phyloP scores from a whole-genome alignment of 306 rosid species.

The Ziziphus jujuba region DNA sequence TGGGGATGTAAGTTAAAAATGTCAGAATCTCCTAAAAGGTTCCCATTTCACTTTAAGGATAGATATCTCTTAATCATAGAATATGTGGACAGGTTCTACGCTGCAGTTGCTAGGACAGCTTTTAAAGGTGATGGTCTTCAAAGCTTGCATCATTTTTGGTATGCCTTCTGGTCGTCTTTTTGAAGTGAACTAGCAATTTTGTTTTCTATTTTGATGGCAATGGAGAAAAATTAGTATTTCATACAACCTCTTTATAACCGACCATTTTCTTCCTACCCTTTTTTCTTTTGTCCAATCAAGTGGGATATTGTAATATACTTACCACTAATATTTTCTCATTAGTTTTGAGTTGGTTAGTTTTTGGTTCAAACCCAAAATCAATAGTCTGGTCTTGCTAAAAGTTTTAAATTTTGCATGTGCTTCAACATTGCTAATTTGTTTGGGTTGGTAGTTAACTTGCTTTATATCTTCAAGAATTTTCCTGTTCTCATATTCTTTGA shows the following conservation, averaged over 20 bases:
- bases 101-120: conserved; percentile 83
- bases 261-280: not conserved
- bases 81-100: conserved; percentile 72
- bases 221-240: not conserved
- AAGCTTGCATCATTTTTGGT: conserved; percentile 97
- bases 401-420: too few species aligned
- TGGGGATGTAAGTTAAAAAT: conserved; percentile 76
- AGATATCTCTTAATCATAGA: conserved; percentile 22
- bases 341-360: too few species aligned
- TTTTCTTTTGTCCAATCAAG: not conserved
- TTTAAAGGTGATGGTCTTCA: conserved; percentile 96
- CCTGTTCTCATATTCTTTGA: too few species aligned
- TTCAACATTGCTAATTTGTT: too few species aligned
- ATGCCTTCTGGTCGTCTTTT: conserved; percentile 27
- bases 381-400: too few species aligned
- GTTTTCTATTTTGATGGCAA: too few species aligned
- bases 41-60: not conserved
- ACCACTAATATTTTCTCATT: too few species aligned
- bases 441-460: too few species aligned
- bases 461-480: too few species aligned
- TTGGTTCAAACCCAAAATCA: too few species aligned
- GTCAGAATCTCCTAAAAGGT: conserved; percentile 19
- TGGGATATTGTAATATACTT: not conserved
- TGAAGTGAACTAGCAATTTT: too few species aligned
- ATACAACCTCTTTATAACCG: too few species aligned